Evolutionary conservation across 805 yeast genomes (phyloP).

Genomic region (Isabelozyma pseudorhagii): DNA sequence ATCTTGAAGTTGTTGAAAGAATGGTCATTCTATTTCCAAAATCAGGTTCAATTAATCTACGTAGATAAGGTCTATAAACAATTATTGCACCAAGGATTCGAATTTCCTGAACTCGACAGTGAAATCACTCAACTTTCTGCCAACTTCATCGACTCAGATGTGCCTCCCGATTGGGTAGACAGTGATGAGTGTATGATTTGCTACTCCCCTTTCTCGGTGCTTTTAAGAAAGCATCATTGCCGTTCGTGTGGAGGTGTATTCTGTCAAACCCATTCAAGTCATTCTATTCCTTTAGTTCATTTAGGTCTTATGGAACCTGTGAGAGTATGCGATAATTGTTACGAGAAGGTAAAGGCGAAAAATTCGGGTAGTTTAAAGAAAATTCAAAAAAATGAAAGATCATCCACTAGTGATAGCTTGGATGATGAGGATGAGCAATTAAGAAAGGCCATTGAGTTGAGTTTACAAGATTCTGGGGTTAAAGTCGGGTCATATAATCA

Average conservation of each 20-base stretch:
- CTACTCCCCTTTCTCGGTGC: constrained; percentile 70
- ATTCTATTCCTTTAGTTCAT: constrained; percentile 67
- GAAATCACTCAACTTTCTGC: constrained; percentile 32
- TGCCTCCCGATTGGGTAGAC: constrained; percentile 98
- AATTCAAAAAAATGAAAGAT: constrained; percentile 2
- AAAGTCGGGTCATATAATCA: background rate
- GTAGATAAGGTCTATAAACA: constrained; percentile 60
- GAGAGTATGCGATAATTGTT: constrained; percentile 90
- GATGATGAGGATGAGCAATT: constrained; percentile 75
- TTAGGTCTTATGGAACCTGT: constrained; percentile 87
- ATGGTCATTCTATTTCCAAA: constrained; percentile 74
- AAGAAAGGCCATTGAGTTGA: constrained; percentile 72
- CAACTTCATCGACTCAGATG: constrained; percentile 75
- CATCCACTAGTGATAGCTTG: constrained; percentile 11
- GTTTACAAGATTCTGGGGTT: constrained; percentile 54
- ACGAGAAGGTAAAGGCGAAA: constrained; percentile 52
- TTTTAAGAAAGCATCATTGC: constrained; percentile 94
- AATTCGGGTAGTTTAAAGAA: constrained; percentile 4
- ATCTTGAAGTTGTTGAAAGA: constrained; percentile 66
- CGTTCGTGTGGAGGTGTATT: constrained; percentile 96
- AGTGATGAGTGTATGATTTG: constrained; percentile 95
- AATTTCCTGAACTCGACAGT: constrained; percentile 53
- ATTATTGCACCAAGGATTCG: constrained; percentile 58
- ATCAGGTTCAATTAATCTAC: constrained; percentile 61
- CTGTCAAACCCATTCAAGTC: constrained; percentile 81